Conservation (phyloP, 2,329 filamentous ascomycete genomes). For the Exophiala sp. region DNA sequence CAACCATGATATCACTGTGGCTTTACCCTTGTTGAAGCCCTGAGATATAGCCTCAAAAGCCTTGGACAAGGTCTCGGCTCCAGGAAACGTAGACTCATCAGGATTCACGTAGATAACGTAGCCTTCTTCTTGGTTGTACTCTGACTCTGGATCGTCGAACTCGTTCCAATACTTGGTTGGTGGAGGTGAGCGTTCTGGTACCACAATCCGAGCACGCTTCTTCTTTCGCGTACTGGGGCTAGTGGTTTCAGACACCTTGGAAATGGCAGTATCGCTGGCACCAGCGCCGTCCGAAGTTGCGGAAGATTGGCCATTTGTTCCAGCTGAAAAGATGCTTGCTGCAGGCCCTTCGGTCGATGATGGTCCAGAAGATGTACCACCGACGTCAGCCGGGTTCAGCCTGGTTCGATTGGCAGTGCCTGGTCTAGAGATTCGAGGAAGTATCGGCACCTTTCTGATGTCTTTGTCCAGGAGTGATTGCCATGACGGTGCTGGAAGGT, state of each 20-base stretch:
- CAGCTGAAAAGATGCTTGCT: slow-evolving; percentile 29
- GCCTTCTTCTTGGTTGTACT: slow-evolving; percentile 54
- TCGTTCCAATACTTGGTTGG: slow-evolving; percentile 70
- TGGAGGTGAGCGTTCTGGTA: slow-evolving; percentile 25
- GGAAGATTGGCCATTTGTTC: slow-evolving; percentile 27
- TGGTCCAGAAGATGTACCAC: slow-evolving; percentile 28
- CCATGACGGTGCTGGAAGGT: slow-evolving; percentile 50
- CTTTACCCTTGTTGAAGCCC: slow-evolving; percentile 50
- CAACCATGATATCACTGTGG: slow-evolving; percentile 15
- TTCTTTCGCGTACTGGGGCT: slow-evolving; percentile 6
- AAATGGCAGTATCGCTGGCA: neutral
- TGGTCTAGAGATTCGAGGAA: slow-evolving; percentile 3
- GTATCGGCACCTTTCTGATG: slow-evolving; percentile 50
- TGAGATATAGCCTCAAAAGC: slow-evolving; percentile 51
- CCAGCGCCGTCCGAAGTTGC: slow-evolving; percentile 30
- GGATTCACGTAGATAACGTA: slow-evolving; percentile 76
- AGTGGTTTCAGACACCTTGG: neutral
- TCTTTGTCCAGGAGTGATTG: slow-evolving; percentile 46
- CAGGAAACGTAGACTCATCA: slow-evolving; percentile 61
- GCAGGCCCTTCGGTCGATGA: slow-evolving; percentile 30
- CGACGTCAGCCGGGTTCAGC: slow-evolving; percentile 5
- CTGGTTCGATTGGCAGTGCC: slow-evolving; percentile 5
- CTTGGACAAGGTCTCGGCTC: slow-evolving; percentile 58
- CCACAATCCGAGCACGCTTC: slow-evolving; percentile 21
- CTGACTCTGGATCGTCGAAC: slow-evolving; percentile 72